Evolutionary conservation across 2,329 filamentous ascomycete genomes (phyloP).

Genomic region (Penicillium sp.): DNA sequence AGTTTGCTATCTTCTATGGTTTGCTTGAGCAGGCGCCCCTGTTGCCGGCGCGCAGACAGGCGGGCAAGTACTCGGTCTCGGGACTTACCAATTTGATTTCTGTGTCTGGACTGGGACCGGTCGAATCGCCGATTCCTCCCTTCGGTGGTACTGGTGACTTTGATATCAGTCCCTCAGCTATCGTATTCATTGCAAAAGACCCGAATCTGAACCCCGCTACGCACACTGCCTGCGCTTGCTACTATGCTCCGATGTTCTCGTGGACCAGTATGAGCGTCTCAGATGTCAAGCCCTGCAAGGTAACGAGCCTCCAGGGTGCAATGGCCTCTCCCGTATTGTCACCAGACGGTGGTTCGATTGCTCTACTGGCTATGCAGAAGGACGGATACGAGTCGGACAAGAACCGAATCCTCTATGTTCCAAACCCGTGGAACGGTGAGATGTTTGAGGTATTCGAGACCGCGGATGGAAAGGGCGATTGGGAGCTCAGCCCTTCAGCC

Average conservation of each 20-base stretch:
- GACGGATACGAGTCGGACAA: slow-evolving; percentile 57
- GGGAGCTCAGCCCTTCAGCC: slow-evolving; percentile 50
- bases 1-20: slow-evolving; percentile 58
- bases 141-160: slow-evolving; percentile 56
- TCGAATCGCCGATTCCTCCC: slow-evolving; percentile 56
- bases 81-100: slow-evolving; percentile 52
- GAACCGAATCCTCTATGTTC: slow-evolving; percentile 52
- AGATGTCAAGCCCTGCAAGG: slow-evolving; percentile 41
- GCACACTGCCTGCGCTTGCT: slow-evolving; percentile 55
- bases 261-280: slow-evolving; percentile 45
- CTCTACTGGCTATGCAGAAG: slow-evolving; percentile 51
- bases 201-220: slow-evolving; percentile 52
- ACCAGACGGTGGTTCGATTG: slow-evolving; percentile 51
- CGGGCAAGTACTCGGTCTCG: slow-evolving; percentile 48
- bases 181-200: slow-evolving; percentile 56
- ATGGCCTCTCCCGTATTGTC: slow-evolving; percentile 54
- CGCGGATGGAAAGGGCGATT: slow-evolving; percentile 46
- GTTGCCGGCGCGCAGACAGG: slow-evolving; percentile 44
- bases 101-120: slow-evolving; percentile 45
- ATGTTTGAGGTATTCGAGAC: slow-evolving; percentile 49
- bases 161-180: slow-evolving; percentile 53
- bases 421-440: slow-evolving; percentile 49
- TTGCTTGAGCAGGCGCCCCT: slow-evolving; percentile 51
- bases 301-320: slow-evolving; percentile 49
- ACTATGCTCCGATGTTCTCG: slow-evolving; percentile 53